A percentile compares a stretch with the other conserved stretches of the same genome.
Conservation (phyloP, 2,329 filamentous ascomycete species). For the Talaromyces sp. region DNA sequence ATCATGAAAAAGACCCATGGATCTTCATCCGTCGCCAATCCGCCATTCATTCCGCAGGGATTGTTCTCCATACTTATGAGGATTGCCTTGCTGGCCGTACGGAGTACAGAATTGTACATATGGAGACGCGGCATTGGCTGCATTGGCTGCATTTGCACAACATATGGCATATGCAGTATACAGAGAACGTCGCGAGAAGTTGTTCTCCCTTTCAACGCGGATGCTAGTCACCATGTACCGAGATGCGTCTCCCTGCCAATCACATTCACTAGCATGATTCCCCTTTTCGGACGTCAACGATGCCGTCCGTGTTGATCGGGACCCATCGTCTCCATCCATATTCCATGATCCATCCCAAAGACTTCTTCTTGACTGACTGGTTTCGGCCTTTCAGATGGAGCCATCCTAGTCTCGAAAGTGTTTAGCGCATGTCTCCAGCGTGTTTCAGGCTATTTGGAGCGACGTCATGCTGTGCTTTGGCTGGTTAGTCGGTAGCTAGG, state of each 20-base stretch:
- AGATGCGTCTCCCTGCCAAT: background rate
- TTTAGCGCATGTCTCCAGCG: background rate
- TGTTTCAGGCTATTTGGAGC: constrained; percentile 10
- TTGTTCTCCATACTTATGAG: background rate
- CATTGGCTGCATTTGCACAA: background rate
- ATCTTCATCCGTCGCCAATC: background rate
- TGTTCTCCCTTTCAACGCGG: no score
- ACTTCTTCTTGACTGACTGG: background rate
- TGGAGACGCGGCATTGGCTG: background rate
- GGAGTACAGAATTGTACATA: no score
- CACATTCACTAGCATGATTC: background rate
- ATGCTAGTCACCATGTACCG: no score
- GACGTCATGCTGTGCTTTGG: constrained; percentile 7
- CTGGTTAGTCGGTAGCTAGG: background rate
- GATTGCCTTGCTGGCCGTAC: no score
- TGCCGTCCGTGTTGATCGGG: constrained; percentile 1
- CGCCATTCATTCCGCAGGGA: background rate
- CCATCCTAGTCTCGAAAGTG: background rate
- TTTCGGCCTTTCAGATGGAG: background rate
- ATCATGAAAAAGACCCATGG: background rate
- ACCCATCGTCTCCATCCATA: no score
- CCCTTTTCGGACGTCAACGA: background rate
- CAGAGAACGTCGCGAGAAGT: background rate
- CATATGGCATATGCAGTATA: no score
- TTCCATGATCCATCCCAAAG: background rate